phyloP scores from a whole-genome alignment of 306 rosid species.

The Mimosa bimucronata region DNA sequence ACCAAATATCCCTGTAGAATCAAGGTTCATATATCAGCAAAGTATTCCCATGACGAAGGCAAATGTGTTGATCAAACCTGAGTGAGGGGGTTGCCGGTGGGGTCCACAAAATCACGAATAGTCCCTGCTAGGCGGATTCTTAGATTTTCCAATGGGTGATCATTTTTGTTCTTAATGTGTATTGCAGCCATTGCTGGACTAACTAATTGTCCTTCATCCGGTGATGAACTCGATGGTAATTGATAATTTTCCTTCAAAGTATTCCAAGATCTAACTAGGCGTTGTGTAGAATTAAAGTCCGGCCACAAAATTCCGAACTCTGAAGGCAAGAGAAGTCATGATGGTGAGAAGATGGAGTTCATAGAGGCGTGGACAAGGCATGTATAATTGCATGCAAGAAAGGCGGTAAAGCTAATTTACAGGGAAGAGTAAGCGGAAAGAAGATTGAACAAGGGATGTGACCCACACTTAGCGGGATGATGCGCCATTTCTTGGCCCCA shows the following conservation, averaged over 20 bases:
- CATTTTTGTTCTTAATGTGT: background rate
- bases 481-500: background rate
- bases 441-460: background rate
- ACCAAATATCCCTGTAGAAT: conserved; percentile 16
- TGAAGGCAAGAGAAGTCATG: background rate
- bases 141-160: background rate
- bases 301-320: background rate
- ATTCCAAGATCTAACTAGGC: background rate
- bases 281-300: background rate
- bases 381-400: background rate
- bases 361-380: background rate
- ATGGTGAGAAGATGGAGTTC: background rate
- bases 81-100: background rate
- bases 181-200: background rate
- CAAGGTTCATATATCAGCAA: background rate
- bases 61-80: background rate
- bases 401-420: background rate
- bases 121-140: background rate
- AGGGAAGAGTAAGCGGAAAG: background rate
- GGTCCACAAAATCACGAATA: background rate
- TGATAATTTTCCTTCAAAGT: background rate
- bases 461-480: background rate
- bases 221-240: background rate
- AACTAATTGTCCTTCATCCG: background rate
- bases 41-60: too few species aligned